These are phyloP conservation scores for Aspergillus sp. DNA, from an alignment of 2,329 filamentous ascomycete genomes.

Conservation along the genomic window DNA sequence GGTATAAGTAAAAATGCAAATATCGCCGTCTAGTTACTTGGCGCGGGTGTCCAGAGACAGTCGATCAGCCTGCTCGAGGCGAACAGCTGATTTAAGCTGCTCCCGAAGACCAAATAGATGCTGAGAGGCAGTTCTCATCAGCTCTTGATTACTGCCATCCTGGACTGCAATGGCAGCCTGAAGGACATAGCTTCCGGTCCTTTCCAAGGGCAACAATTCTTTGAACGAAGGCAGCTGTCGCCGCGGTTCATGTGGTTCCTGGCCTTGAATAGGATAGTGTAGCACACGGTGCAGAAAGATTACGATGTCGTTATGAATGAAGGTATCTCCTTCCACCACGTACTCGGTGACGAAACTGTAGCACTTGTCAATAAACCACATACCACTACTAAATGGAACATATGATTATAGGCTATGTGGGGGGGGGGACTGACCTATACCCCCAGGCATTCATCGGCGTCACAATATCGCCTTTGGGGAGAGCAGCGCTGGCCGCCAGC, in stretches of 20 bases:
- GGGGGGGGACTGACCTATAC: conserved; percentile 48
- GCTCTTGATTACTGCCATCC: conserved; percentile 54
- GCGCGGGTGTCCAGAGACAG: conserved; percentile 61
- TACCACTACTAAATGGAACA: background rate
- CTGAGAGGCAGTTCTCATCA: conserved; percentile 54
- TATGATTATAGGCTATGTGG: conserved; percentile 1
- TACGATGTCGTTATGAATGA: conserved; percentile 58
- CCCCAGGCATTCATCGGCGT: conserved; percentile 53
- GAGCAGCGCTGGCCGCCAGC: conserved; percentile 48
- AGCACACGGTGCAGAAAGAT: conserved; percentile 58
- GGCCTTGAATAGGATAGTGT: conserved; percentile 41
- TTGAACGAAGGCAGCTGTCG: conserved; percentile 43
- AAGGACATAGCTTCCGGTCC: conserved; percentile 58
- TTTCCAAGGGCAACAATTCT: conserved; percentile 53
- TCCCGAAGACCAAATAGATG: conserved; percentile 57
- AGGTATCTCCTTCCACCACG: conserved; percentile 56
- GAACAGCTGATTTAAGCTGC: conserved; percentile 55
- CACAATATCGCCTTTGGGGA: conserved; percentile 52
- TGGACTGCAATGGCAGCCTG: conserved; percentile 59
- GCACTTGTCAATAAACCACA: conserved; percentile 10
- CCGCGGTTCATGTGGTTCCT: conserved; percentile 34
- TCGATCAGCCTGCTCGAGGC: conserved; percentile 58
- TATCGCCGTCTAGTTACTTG: conserved; percentile 50
- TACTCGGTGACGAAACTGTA: conserved; percentile 58
- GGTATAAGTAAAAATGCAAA: conserved; percentile 21